phyloP scores from a whole-genome alignment of 1,284 basidiomycete genomes.

The Abortiporus biennis region DNA sequence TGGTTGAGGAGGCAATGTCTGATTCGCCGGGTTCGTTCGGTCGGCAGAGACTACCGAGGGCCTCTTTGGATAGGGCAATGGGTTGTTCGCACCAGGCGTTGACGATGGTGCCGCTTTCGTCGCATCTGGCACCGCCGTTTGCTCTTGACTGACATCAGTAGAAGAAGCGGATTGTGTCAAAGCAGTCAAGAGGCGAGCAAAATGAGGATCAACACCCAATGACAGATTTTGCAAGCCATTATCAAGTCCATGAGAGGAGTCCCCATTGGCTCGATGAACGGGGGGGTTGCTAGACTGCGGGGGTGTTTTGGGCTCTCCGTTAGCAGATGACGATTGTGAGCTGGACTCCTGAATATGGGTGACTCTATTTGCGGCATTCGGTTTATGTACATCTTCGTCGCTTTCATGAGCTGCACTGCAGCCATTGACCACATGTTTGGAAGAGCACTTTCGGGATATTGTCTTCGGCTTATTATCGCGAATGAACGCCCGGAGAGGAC shows the following conservation, averaged over 20 bases:
- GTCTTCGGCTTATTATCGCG: constrained; percentile 32
- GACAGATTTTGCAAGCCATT: constrained; percentile 26
- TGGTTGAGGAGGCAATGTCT: too few species aligned
- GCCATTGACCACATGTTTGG: neutral
- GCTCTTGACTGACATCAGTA: too few species aligned
- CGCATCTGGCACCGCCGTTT: neutral
- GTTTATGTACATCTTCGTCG: neutral
- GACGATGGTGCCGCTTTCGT: too few species aligned
- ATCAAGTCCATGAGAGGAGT: constrained; percentile 14
- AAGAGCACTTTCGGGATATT: constrained; percentile 9
- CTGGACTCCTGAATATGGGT: constrained; percentile 48
- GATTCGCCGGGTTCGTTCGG: too few species aligned
- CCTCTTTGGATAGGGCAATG: too few species aligned
- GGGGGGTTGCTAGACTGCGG: constrained; percentile 43
- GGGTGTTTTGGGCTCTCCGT: constrained; percentile 55
- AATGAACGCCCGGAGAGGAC: constrained; percentile 60
- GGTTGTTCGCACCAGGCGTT: too few species aligned
- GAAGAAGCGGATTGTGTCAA: constrained; percentile 55
- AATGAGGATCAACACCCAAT: constrained; percentile 56
- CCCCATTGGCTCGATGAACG: constrained; percentile 20
- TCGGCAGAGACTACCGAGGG: too few species aligned
- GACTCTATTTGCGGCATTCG: constrained; percentile 10
- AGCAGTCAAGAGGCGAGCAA: constrained; percentile 59
- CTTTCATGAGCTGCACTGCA: neutral
- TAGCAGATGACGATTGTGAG: constrained; percentile 58